These are phyloP conservation scores for Imleria badia DNA, from an alignment of 768 basidiomycete species.

Conservation along the genomic window DNA sequence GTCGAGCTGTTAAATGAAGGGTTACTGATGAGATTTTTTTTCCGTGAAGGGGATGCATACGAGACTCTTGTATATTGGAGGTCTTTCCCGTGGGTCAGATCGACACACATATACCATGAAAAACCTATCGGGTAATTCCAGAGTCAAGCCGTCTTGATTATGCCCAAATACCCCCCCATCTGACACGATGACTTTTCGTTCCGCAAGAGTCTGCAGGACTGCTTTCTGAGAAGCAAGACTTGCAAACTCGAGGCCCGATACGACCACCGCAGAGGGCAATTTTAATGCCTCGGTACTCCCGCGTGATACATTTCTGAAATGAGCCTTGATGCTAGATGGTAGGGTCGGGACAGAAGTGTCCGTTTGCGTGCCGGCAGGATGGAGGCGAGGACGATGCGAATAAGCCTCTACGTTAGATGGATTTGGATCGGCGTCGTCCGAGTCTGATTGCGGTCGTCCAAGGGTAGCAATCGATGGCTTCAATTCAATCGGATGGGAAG, in stretches of 20 bases:
- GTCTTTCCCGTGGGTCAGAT: slow-evolving; percentile 60
- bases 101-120: slow-evolving; percentile 73
- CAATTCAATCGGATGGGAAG: slow-evolving; percentile 18
- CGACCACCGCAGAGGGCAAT: slow-evolving; percentile 60
- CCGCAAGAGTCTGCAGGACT: slow-evolving; percentile 50
- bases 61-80: slow-evolving; percentile 60
- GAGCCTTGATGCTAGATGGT: slow-evolving; percentile 6
- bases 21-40: background rate
- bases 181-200: slow-evolving; percentile 48
- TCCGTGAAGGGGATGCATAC: slow-evolving; percentile 41
- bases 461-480: slow-evolving; percentile 16
- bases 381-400: slow-evolving; percentile 11
- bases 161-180: slow-evolving; percentile 15
- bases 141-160: slow-evolving; percentile 29
- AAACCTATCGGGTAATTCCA: slow-evolving; percentile 59
- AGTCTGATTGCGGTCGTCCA: slow-evolving; percentile 14
- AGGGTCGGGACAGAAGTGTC: slow-evolving; percentile 17
- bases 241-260: slow-evolving; percentile 70
- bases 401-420: background rate
- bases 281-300: slow-evolving; percentile 25
- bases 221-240: slow-evolving; percentile 54
- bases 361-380: slow-evolving; percentile 9
- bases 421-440: slow-evolving; percentile 10
- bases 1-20: slow-evolving; percentile 54
- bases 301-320: slow-evolving; percentile 14